Conservation (phyloP, 768 basidiomycete species). For the Kwoniella pini region DNA sequence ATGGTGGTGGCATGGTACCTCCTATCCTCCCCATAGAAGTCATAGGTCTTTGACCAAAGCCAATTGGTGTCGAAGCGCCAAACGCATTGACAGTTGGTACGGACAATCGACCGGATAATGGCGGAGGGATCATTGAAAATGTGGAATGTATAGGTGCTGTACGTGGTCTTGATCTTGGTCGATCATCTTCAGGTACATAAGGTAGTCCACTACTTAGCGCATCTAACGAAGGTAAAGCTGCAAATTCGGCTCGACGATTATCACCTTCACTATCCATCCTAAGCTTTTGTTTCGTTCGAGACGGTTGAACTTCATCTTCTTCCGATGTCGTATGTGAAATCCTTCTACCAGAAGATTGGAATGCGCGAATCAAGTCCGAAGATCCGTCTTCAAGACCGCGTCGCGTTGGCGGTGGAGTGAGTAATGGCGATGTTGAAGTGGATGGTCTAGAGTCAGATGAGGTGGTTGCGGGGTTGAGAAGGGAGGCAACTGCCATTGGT, state of each 20-base stretch:
- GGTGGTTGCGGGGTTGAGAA: conserved; percentile 14
- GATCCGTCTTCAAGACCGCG: conserved; percentile 12
- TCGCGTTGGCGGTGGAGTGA: conserved; percentile 18
- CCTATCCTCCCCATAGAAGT: conserved; percentile 19
- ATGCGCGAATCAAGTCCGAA: conserved; percentile 23
- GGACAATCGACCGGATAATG: conserved; percentile 21
- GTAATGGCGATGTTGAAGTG: neutral
- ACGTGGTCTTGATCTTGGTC: conserved; percentile 26
- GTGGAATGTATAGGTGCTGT: conserved; percentile 41
- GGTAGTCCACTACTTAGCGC: conserved; percentile 42
- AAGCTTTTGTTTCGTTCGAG: conserved; percentile 26
- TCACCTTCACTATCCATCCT: neutral
- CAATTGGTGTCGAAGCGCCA: neutral
- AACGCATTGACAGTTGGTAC: neutral
- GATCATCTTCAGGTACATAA: conserved; percentile 29
- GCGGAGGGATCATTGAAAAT: conserved; percentile 25
- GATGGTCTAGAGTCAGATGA: neutral
- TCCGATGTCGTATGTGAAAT: conserved; percentile 48
- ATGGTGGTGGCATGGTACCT: neutral
- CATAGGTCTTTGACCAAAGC: conserved; percentile 14
- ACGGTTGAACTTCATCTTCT: conserved; percentile 46
- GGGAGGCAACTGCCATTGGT: conserved; percentile 12
- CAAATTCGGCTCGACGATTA: conserved; percentile 15
- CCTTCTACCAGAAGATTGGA: conserved; percentile 35
- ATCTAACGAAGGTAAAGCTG: conserved; percentile 37